Base-by-base conservation (phyloP, 1,284 basidiomycete genomes). In the Cryptococcus hybrid region DNA sequence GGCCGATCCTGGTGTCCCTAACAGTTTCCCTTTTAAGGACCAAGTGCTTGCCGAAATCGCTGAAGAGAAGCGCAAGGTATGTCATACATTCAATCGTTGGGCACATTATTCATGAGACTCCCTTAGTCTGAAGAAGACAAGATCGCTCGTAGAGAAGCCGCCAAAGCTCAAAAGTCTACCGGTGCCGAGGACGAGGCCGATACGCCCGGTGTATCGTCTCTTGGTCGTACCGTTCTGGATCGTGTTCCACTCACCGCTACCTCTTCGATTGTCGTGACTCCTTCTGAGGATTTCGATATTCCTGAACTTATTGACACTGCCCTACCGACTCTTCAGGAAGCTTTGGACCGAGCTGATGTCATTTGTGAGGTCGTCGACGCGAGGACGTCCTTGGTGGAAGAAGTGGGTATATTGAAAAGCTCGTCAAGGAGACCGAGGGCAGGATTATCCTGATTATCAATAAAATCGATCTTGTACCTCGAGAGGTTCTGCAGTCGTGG, bases 11-110 rank as follows among this genome's bases (percentile, higher is more conserved):
- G 96, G 96, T 49, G 95, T 99, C 60, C 95, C 95, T n/a, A 96
- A 90, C 79, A 88, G 86, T 61, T 96, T 94, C 80, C 95, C 94
- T 3, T 96, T 89, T 84, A 99, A 98, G 81, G 95, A 97, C 74
- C 88, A 95, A 78, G 88, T 99, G 58, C 82, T 99, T 45, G 92
- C 92, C 12, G 95, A 99, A 73, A 84, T 93, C 45, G 87, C 86
- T 47, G 88, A 89, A 65, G 84, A 90, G 73, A 85, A 90, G 62
- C 82, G 88, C 68, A 76, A 82, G 61, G 89, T 91, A 69, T 65
- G 84, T 79, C 35, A 34, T 15, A 38, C 11, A 12, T 40, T 34
- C 24, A 8, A 15, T n/a, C 24, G n/a, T 15, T 37, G 18, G 7
- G 24, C 24, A 24, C 24, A 24, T 24, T 24, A 24, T 24, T 24